Base-by-base conservation (phyloP, 2,329 filamentous ascomycete species). In the Fusarium bulbicola region DNA sequence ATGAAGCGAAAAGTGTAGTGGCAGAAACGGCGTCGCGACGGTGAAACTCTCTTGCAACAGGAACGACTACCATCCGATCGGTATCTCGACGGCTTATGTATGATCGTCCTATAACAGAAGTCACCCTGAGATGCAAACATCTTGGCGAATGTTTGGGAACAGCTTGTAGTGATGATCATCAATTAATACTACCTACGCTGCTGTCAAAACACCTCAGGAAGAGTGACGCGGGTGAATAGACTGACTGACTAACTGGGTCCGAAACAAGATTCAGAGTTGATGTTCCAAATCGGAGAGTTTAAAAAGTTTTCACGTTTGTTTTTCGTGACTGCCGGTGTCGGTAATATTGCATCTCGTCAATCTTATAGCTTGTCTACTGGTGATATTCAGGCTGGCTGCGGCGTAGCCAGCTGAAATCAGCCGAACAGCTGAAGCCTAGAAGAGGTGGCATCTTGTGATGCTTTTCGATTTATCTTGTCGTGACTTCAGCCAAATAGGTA, bases 1-100 rank as follows among this genome's bases (percentile, higher is more conserved):
- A 62, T 61, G 71, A 68, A 63, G 63, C 71, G 43, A 59, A 37
- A 54, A 42, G 26, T 24, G 32, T 43, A 28, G 59, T 62, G 71
- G 57, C 50, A 63, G 73, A 64, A 37, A 74, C 63, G 66, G 68
- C 49, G 58, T 42, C 45, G 39, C 62, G 63, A 71, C 62, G 59
- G 75, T 77, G 75, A 77, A 77, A 77, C 75, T 30, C 54, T 68
- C 65, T 66, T 77, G 75, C 73, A 66, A 77, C 75, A 65, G 59
- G 68, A 66, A 67, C 43, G 37, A 46, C 54, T 49, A 57, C 43
- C 52, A 62, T 68, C 63, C 68, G 74, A 46, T 65, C 45, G 26
- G 32, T 50, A 53, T 42, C 63, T 68, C 50, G 59, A 70, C 73
- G 70, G 63, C 42, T 68, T 24, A 18, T 73, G 75, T 73, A 49